Conservation (phyloP, 2,329 filamentous ascomycete genomes). For the Zymoseptoria passerinii region DNA sequence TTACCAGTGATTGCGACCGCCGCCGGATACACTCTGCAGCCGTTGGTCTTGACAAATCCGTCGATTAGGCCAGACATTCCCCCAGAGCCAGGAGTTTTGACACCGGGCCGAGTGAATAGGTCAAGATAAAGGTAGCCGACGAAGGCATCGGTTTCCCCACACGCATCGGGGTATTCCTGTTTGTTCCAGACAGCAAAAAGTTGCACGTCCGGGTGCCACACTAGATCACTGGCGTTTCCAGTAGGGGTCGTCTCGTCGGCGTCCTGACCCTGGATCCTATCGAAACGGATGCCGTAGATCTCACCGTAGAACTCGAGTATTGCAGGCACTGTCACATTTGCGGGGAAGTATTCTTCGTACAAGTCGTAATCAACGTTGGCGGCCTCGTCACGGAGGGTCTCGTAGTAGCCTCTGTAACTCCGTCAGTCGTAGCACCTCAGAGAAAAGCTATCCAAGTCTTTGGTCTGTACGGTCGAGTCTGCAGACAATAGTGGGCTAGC, state of each 20-base stretch:
- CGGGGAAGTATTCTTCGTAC: conserved; percentile 11
- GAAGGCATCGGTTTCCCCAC: conserved; percentile 1
- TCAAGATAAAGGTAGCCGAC: conserved; percentile 12
- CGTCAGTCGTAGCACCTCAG: neutral
- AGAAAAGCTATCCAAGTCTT: neutral
- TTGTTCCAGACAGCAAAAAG: conserved; percentile 9
- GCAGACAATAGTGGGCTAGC: neutral
- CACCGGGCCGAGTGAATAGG: conserved; percentile 2
- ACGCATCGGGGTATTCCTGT: neutral
- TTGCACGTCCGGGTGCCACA: conserved; percentile 10
- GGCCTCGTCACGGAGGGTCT: neutral
- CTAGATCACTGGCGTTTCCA: conserved; percentile 10
- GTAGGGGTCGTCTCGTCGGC: conserved; percentile 45
- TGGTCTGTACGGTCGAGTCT: neutral
- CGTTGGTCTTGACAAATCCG: conserved; percentile 2
- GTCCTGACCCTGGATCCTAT: conserved; percentile 47
- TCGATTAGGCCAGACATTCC: conserved; percentile 1
- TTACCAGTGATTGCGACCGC: conserved; percentile 2
- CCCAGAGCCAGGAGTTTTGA: neutral
- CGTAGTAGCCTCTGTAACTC: neutral
- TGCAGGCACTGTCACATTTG: neutral
- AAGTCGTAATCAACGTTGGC: neutral
- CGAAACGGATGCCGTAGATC: conserved; percentile 8
- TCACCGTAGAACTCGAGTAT: conserved; percentile 9
- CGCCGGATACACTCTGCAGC: conserved; percentile 6